Evolutionary conservation across 805 yeast species (phyloP), one percentile per base, ranked within the genome.

Genomic region (Candida ovalis): DNA sequence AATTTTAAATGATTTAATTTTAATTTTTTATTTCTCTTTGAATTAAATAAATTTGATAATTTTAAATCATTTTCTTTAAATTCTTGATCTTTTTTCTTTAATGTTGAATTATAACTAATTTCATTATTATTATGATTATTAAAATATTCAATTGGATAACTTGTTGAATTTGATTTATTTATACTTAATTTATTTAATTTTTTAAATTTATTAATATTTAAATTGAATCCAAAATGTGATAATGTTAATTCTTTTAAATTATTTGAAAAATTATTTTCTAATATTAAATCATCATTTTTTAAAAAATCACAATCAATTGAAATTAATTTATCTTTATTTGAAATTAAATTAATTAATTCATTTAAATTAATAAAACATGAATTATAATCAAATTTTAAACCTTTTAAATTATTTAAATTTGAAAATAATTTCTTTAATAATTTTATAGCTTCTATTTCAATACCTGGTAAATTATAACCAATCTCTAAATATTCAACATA

Each of bases 391-490:
- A 62, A 49, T 21, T 44, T 56, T 15, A 60, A 45, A 3, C 48
- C 46, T 37, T 51, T 52, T 40, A 62, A 43, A 32, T 47, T 46
- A 1, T 8, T 41, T 38, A 59, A 50, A 5, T 40, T 33, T 2
- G 47, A 42, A 18, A 59, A 52, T 30, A 61, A 39, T 9, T 41
- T 40, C 38, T 55, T 45, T 2, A 62, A 50, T 7, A 47, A 18
- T 15, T 48, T 47, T 2, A 45, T 44, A 3, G 54, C 43, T 21
- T 62, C 64, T 39, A 59, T 38, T 33, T 62, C 63, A 18, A 57
- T 47, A 22, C 62, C 62, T 3, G 66, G 64, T 33, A 61, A 35
- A 9, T 53, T 44, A 28, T 54, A 48, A 8, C 55, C 27, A 3
- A 61, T 42, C 45, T 54, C 62, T 2, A 61, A 40, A 23, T 46